These are phyloP conservation scores for Raffaelea deltoideospora DNA, from an alignment of 2,329 filamentous ascomycete genomes.

Conservation along the genomic window DNA sequence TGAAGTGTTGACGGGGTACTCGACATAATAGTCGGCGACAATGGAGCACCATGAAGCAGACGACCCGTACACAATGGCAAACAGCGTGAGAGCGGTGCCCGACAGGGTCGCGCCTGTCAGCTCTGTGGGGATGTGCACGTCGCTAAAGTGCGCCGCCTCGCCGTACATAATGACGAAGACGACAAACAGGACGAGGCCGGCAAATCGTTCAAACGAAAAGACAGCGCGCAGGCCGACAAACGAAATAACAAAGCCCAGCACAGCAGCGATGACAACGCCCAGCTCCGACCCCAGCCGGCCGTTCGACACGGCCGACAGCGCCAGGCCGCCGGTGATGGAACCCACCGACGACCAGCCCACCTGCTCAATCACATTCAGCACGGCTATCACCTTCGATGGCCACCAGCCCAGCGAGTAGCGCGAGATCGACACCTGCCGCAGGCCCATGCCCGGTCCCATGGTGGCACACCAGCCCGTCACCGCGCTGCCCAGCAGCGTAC, in stretches of 20 bases:
- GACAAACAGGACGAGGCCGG: constrained; percentile 30
- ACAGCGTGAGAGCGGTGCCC: constrained; percentile 24
- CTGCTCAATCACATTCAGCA: constrained; percentile 33
- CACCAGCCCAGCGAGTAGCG: constrained; percentile 35
- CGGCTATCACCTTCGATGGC: constrained; percentile 31
- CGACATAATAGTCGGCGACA: constrained; percentile 28
- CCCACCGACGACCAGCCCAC: constrained; percentile 36
- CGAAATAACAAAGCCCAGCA: constrained; percentile 32
- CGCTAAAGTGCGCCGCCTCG: constrained; percentile 25
- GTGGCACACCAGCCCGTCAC: constrained; percentile 33
- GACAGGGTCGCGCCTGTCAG: constrained; percentile 21
- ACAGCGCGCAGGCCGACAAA: constrained; percentile 35
- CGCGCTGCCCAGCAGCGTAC: constrained; percentile 26
- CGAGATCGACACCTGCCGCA: constrained; percentile 34
- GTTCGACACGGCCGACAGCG: constrained; percentile 28
- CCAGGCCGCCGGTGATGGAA: constrained; percentile 34
- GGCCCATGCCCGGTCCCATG: constrained; percentile 31
- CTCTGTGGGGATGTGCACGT: constrained; percentile 19
- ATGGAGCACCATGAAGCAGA: constrained; percentile 34
- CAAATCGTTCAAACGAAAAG: constrained; percentile 33
- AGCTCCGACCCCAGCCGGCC: constrained; percentile 29
- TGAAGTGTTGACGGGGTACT: constrained; percentile 29
- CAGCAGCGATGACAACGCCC: constrained; percentile 36
- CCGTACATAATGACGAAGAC: constrained; percentile 35
- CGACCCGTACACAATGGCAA: constrained; percentile 30